These are phyloP conservation scores for Acanthamoeba quina DNA, from an alignment of 208 protist genomes.

Conservation along the genomic window DNA sequence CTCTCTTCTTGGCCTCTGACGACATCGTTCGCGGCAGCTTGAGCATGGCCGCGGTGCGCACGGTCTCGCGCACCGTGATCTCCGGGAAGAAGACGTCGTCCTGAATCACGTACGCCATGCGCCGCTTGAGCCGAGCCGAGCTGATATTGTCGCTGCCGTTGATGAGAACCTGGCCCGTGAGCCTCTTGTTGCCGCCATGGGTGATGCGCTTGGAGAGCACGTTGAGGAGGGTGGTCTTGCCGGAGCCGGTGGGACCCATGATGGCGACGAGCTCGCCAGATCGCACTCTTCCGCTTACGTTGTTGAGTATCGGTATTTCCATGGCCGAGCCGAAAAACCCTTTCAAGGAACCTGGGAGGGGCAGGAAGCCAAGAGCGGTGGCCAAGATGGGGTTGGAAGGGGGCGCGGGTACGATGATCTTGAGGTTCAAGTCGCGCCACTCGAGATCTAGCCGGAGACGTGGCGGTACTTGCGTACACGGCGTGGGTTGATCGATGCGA, in stretches of 20 bases:
- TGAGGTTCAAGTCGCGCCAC: constrained; percentile 22
- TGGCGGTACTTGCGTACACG: neutral
- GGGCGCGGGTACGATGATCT: neutral
- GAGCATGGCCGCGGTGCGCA: constrained; percentile 75
- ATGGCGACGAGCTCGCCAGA: constrained; percentile 12
- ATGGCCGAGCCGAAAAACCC: neutral
- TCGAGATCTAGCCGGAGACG: neutral
- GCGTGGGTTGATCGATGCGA: neutral
- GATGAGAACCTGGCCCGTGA: constrained; percentile 64
- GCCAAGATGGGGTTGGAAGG: neutral
- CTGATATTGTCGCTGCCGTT: constrained; percentile 1
- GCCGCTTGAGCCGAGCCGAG: constrained; percentile 31
- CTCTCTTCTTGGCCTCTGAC: neutral
- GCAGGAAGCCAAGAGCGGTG: neutral
- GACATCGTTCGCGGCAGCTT: constrained; percentile 31
- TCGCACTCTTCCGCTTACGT: neutral
- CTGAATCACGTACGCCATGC: constrained; percentile 76
- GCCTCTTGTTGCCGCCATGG: neutral
- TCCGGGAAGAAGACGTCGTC: constrained; percentile 76
- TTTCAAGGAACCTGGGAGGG: neutral
- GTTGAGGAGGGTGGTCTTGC: constrained; percentile 79
- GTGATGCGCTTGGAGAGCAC: constrained; percentile 67
- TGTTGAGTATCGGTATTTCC: neutral
- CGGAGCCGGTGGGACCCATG: constrained; percentile 24
- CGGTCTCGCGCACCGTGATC: constrained; percentile 75